Evolutionary conservation across 768 basidiomycete genomes (phyloP), one percentile per base, ranked within the genome.

Genomic region (Calocera viscosa): DNA sequence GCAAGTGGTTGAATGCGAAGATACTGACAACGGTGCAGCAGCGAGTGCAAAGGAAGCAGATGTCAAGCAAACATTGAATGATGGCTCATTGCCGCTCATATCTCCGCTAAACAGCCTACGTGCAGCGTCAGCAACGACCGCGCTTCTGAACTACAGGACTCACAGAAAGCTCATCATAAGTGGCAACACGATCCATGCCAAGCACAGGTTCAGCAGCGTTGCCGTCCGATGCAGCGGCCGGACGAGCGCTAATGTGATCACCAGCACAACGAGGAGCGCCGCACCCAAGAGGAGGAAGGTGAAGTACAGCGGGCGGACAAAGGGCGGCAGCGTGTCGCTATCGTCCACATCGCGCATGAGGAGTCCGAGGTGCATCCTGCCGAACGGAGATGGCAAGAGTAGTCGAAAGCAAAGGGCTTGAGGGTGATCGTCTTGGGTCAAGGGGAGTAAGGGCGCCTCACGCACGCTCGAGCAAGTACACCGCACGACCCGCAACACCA

Each of bases 251-350:
- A 49, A n/a, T 10, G 49, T 49, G 49, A 49, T 49, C 8, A 49
- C 24, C 12, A 49, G 49, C 24, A 24, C 49, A n/a, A 49, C 24
- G 14, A 49, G 49, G 14, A 49, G 24, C 10, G 49, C 12, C 14
- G 49, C 49, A 14, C 49, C 49, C 12, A 49, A 10, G 10, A 49
- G 49, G 24, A 16, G 49, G 24, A 49, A 49, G 49, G 24, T 16
- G 49, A 16, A 49, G 24, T 49, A 49, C 14, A 49, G 24, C 10
- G 49, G 49, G 49, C 12, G 67, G 67, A 19, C 67, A 49, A 38
- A 63, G 64, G 49, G 14, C 24, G 49, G 49, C n/a, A n/a, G n/a
- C n/a, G n/a, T n/a, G n/a, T n/a, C n/a, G n/a, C n/a, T n/a, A n/a
- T n/a, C n/a, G n/a, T n/a, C n/a, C n/a, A n/a, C n/a, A n/a, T n/a